A percentile compares a stretch with the other conserved stretches of the same genome.
phyloP scores from a whole-genome alignment of 139 green algal species.

The Chlamydomonas schloesseri region DNA sequence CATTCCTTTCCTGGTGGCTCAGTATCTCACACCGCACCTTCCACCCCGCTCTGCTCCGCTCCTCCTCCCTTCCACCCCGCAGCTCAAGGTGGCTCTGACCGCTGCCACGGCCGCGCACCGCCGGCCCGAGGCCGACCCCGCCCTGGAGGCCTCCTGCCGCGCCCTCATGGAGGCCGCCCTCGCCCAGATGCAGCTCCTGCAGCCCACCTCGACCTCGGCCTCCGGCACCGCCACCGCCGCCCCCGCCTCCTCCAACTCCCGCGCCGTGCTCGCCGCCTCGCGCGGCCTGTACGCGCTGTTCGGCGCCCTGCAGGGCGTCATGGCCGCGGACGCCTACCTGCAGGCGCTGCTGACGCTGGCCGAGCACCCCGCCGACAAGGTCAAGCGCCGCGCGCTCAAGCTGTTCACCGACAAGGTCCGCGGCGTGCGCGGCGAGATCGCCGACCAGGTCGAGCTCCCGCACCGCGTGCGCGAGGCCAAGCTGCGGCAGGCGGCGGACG shows the following conservation, averaged over 20 bases:
- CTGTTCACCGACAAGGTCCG: slow-evolving; percentile 63
- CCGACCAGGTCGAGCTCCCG: slow-evolving; percentile 42
- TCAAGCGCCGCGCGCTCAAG: slow-evolving; percentile 70
- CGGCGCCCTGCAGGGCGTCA: slow-evolving; percentile 63
- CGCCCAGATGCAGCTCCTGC: slow-evolving; percentile 64
- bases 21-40: neutral
- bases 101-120: slow-evolving; percentile 6
- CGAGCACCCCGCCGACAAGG: slow-evolving; percentile 46
- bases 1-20: too few relatives aligned
- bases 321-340: slow-evolving; percentile 64
- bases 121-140: slow-evolving; percentile 26
- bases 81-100: slow-evolving; percentile 33
- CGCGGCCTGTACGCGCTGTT: slow-evolving; percentile 66
- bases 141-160: slow-evolving; percentile 50
- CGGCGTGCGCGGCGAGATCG: slow-evolving; percentile 42
- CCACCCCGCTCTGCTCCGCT: neutral
- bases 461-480: slow-evolving; percentile 29
- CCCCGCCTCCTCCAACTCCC: neutral
- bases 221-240: neutral
- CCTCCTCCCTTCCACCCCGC: neutral
- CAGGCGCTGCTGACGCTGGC: slow-evolving; percentile 63
- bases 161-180: slow-evolving; percentile 65
- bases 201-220: slow-evolving; percentile 1
- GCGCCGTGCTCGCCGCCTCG: slow-evolving; percentile 41
- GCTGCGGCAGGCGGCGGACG: slow-evolving; percentile 9